These are phyloP conservation scores for Alternaria dauci DNA, from an alignment of 2,329 filamentous ascomycete genomes.

Conservation along the genomic window DNA sequence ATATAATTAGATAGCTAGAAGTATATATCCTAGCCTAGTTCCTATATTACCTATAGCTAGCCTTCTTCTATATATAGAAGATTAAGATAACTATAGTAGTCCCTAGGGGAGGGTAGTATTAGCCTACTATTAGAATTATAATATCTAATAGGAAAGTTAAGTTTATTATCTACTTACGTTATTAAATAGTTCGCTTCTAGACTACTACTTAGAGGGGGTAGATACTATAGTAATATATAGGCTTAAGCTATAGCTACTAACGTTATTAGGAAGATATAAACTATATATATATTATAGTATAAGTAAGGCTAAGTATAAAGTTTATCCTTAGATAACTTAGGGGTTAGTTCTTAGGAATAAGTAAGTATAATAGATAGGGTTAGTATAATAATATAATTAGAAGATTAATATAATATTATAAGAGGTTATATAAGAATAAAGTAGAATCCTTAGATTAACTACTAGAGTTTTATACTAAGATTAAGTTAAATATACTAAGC, in stretches of 20 bases:
- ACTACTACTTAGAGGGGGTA: constrained; percentile 51
- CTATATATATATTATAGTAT: too few species aligned
- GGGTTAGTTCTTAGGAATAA: too few species aligned
- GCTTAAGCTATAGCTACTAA: too few species aligned
- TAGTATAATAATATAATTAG: too few species aligned
- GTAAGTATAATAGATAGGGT: too few species aligned
- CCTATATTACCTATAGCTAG: constrained; percentile 49
- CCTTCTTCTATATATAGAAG: constrained; percentile 54
- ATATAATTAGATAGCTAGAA: constrained; percentile 35
- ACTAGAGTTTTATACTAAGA: too few species aligned
- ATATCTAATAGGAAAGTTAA: constrained; percentile 55
- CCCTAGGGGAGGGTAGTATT: constrained; percentile 33
- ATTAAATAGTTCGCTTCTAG: constrained; percentile 50
- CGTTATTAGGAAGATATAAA: too few species aligned
- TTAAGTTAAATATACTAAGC: too few species aligned
- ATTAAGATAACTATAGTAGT: constrained; percentile 53
- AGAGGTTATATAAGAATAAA: too few species aligned
- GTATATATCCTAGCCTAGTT: constrained; percentile 49
- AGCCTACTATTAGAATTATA: constrained; percentile 41
- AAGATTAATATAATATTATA: too few species aligned
- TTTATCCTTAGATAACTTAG: too few species aligned
- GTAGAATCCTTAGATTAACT: too few species aligned
- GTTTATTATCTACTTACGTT: constrained; percentile 21
- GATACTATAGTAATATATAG: constrained; percentile 53
- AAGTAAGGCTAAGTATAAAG: neutral